Evolutionary conservation across 768 basidiomycete species (phyloP).

Genomic region (Rubroboletus pulcherrimus): DNA sequence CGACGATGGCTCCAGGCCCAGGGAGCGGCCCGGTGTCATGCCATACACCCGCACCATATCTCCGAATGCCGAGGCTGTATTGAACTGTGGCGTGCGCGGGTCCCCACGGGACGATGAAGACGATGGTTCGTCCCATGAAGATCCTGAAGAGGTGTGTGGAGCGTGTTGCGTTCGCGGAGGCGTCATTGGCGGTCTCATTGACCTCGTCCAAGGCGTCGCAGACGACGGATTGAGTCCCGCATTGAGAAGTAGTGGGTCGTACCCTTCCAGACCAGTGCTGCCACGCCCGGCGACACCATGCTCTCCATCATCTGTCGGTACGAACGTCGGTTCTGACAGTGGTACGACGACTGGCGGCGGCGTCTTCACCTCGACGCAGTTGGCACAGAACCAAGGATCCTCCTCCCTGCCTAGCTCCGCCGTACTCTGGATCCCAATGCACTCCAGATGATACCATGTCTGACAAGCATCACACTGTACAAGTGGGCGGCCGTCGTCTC

Average conservation of each 20-base stretch:
- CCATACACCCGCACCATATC: constrained; percentile 39
- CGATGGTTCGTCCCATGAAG: constrained; percentile 43
- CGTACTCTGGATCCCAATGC: constrained; percentile 66
- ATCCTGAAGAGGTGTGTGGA: constrained; percentile 33
- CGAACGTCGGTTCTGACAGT: constrained; percentile 62
- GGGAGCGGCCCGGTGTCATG: constrained; percentile 35
- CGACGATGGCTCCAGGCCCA: constrained; percentile 32
- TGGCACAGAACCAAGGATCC: constrained; percentile 74
- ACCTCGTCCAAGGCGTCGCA: constrained; percentile 42
- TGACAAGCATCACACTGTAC: constrained; percentile 82
- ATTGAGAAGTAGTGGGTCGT: constrained; percentile 61
- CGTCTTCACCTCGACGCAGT: constrained; percentile 44
- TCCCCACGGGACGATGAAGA: constrained; percentile 45
- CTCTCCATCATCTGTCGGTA: constrained; percentile 53
- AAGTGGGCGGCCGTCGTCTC: constrained; percentile 67
- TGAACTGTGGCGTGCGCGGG: constrained; percentile 53
- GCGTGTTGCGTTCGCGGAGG: constrained; percentile 36
- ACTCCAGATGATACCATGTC: constrained; percentile 79
- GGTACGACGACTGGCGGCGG: constrained; percentile 34
- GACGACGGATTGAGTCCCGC: constrained; percentile 53
- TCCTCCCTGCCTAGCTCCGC: constrained; percentile 70
- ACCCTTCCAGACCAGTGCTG: constrained; percentile 32
- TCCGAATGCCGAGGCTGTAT: constrained; percentile 27
- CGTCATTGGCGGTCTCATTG: constrained; percentile 42
- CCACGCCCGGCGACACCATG: not conserved